Conservation (phyloP, 2,329 filamentous ascomycete species). For the Chrysosporium keratinophilum region DNA sequence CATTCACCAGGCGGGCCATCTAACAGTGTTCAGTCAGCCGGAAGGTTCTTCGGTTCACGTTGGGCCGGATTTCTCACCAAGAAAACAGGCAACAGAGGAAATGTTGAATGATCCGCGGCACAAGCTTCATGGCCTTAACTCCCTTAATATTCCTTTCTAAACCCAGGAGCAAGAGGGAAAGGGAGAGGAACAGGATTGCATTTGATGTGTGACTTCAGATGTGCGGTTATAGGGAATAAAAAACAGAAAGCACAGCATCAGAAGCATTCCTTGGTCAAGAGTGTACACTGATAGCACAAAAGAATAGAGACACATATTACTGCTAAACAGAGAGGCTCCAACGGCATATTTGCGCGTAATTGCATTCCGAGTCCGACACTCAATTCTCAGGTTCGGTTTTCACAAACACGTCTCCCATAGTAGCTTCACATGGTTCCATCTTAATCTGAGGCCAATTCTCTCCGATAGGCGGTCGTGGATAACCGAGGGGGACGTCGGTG, state of each 20-base stretch:
- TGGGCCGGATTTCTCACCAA: not conserved
- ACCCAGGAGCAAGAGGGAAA: no score
- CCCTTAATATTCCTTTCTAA: no score
- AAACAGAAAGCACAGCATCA: no score
- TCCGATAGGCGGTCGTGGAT: slow-evolving; percentile 13
- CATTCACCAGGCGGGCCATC: not conserved
- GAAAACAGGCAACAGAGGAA: no score
- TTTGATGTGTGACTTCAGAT: no score
- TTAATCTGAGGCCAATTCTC: slow-evolving; percentile 22
- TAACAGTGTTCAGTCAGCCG: not conserved
- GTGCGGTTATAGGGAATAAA: no score
- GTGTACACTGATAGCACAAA: no score
- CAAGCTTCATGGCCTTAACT: no score
- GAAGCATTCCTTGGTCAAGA: no score
- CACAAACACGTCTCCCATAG: slow-evolving; percentile 17
- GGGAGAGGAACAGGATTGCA: no score
- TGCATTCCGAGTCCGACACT: not conserved
- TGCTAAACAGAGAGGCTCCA: not conserved
- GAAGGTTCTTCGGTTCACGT: not conserved
- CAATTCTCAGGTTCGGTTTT: slow-evolving; percentile 19
- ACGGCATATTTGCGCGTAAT: not conserved
- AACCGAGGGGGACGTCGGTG: slow-evolving; percentile 9
- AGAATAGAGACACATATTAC: not conserved
- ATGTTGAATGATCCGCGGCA: no score
- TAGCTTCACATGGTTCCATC: slow-evolving; percentile 17